A percentile compares a stretch with the other conserved stretches of the same genome.
Conservation (phyloP, 1,284 basidiomycete species). For the Mrakiaceae sp. region DNA sequence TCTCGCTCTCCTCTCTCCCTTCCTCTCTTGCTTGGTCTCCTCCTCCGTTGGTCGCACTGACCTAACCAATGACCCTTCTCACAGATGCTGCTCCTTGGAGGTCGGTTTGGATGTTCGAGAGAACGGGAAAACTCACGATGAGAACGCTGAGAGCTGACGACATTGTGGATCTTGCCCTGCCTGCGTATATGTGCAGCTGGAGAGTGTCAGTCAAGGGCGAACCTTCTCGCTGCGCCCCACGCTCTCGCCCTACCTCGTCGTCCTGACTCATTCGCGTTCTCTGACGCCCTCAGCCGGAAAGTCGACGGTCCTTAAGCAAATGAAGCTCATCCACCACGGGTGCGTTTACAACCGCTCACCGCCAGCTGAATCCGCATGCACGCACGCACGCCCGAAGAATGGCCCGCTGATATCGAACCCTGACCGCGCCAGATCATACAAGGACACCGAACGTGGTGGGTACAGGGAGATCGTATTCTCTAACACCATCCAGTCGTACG, state of each 20-base stretch:
- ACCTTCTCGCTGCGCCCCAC: not conserved
- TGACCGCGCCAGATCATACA: conserved; percentile 50
- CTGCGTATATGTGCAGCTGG: not conserved
- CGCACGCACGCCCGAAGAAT: not conserved
- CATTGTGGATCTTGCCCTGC: no score
- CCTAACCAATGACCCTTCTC: not conserved
- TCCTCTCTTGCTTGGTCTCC: not conserved
- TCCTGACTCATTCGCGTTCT: conserved; percentile 35
- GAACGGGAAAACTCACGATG: no score
- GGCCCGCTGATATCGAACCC: not conserved
- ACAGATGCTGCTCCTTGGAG: conserved; percentile 3
- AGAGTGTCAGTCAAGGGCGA: not conserved
- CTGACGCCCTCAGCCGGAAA: conserved; percentile 26
- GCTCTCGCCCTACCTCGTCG: not conserved
- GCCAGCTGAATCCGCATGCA: not conserved
- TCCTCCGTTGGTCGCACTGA: not conserved
- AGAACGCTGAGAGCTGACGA: no score
- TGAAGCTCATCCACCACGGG: conserved; percentile 87
- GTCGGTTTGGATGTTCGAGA: no score
- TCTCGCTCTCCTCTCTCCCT: not conserved
- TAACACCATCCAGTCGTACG: not conserved
- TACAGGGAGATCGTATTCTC: conserved; percentile 91
- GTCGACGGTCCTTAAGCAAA: conserved; percentile 90
- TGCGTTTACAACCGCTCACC: not conserved
- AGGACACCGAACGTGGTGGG: conserved; percentile 76